Conservation (phyloP, 169 alveolate genomes). For the Eimeria acervulina region DNA sequence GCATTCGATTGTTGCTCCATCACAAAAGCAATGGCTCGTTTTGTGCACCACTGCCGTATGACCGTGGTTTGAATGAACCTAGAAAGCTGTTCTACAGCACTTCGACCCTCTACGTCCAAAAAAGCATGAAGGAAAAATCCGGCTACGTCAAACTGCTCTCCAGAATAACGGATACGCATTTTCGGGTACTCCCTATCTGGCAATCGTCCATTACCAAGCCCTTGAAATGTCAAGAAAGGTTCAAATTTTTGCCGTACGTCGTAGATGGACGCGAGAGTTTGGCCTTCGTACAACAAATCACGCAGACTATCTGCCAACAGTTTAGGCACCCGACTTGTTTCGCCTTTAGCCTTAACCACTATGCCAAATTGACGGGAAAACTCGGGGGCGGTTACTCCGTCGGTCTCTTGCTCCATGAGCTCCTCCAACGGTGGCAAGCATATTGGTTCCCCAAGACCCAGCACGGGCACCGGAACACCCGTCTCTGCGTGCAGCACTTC, state of each 20-base stretch:
- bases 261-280: not conserved
- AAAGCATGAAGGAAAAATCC: not conserved
- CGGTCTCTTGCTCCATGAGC: not conserved
- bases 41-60: not conserved
- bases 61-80: not conserved
- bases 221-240: not conserved
- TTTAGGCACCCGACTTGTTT: not conserved
- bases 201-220: not conserved
- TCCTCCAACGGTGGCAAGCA: not conserved
- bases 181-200: not conserved
- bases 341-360: not conserved
- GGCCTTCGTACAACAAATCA: not conserved
- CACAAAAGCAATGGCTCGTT: not conserved
- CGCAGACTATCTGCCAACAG: not conserved
- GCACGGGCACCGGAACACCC: not conserved
- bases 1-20: not conserved
- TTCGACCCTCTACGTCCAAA: not conserved
- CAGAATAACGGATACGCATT: not conserved
- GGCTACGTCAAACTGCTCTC: not conserved
- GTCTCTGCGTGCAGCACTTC: not conserved
- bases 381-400: not conserved
- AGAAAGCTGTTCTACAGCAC: not conserved
- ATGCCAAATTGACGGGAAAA: not conserved
- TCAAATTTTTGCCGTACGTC: not conserved
- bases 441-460: not conserved